A percentile compares a stretch with the other conserved stretches of the same genome.
phyloP scores from a whole-genome alignment of 2,329 filamentous ascomycete genomes.

The Aspergillus ibericus region DNA sequence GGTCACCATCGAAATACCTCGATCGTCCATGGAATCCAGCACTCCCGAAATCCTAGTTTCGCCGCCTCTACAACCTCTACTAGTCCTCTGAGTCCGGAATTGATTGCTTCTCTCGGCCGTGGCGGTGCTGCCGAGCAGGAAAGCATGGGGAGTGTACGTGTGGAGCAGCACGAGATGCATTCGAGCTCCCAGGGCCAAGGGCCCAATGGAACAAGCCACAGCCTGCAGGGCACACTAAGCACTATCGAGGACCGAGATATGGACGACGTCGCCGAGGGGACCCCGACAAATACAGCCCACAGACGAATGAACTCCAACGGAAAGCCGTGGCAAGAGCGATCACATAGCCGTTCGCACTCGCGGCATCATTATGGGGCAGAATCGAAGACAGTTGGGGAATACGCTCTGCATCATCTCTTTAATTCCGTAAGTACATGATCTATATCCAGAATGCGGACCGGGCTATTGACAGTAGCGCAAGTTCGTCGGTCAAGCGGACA shows the following conservation, averaged over 20 bases:
- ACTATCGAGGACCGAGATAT: slow-evolving; percentile 42
- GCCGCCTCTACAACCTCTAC: slow-evolving; percentile 65
- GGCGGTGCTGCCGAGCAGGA: slow-evolving; percentile 54
- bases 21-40: slow-evolving; percentile 92
- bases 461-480: slow-evolving; percentile 42
- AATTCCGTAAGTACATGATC: slow-evolving; percentile 66
- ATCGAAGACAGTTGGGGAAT: slow-evolving; percentile 93
- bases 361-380: slow-evolving; percentile 65
- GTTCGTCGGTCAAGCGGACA: slow-evolving; percentile 96
- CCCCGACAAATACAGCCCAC: slow-evolving; percentile 31
- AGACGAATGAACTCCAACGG: slow-evolving; percentile 58
- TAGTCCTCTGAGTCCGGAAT: slow-evolving; percentile 84
- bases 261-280: slow-evolving; percentile 27
- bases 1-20: slow-evolving; percentile 95
- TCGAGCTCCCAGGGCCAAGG: slow-evolving; percentile 32
- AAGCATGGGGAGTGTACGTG: slow-evolving; percentile 31
- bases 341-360: slow-evolving; percentile 74
- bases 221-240: slow-evolving; percentile 30
- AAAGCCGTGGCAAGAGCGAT: slow-evolving; percentile 69
- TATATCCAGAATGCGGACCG: not conserved
- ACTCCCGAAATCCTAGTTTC: slow-evolving; percentile 82
- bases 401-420: slow-evolving; percentile 93
- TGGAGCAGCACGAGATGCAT: slow-evolving; percentile 36
- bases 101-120: slow-evolving; percentile 69
- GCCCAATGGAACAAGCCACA: slow-evolving; percentile 42